These are phyloP conservation scores for Breviolum minutum DNA, from an alignment of 73 alveolate genomes.

Conservation along the genomic window DNA sequence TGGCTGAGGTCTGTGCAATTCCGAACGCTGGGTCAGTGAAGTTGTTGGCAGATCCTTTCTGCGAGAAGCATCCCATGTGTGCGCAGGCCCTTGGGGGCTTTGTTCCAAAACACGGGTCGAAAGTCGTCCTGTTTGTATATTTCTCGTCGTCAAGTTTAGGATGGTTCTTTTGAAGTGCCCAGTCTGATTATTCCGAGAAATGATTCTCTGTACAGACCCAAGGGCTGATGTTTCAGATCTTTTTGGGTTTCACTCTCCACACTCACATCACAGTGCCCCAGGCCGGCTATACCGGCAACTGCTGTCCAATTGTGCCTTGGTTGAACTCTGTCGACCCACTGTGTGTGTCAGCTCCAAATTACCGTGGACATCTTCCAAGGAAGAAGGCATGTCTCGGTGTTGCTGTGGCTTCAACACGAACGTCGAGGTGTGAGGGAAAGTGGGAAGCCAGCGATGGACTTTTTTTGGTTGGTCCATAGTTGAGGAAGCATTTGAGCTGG, in stretches of 20 bases:
- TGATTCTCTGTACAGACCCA: neutral
- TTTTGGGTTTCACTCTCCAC: neutral
- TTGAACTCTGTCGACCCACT: neutral
- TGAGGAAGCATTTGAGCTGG: too few relatives aligned
- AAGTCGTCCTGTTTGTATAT: neutral
- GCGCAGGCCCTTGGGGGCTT: neutral
- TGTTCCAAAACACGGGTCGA: neutral
- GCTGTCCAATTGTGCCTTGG: conserved; percentile 67
- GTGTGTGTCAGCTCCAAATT: neutral
- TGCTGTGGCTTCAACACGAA: conserved; percentile 53
- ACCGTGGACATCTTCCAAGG: neutral
- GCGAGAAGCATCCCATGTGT: conserved; percentile 77
- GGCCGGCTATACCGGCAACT: conserved; percentile 55
- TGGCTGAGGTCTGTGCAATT: conserved; percentile 37
- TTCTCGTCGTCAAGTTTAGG: neutral
- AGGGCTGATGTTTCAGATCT: neutral
- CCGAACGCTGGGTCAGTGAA: conserved; percentile 85
- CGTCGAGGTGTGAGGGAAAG: neutral
- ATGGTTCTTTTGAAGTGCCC: neutral
- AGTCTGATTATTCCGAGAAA: neutral
- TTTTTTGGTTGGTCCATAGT: too few relatives aligned
- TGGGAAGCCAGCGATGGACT: neutral
- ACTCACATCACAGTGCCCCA: neutral
- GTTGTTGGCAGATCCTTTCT: conserved; percentile 83
- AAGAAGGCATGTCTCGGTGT: conserved; percentile 37